These are phyloP conservation scores for Syzygium jambos DNA, from an alignment of 345 rosid species.

Conservation along the genomic window DNA sequence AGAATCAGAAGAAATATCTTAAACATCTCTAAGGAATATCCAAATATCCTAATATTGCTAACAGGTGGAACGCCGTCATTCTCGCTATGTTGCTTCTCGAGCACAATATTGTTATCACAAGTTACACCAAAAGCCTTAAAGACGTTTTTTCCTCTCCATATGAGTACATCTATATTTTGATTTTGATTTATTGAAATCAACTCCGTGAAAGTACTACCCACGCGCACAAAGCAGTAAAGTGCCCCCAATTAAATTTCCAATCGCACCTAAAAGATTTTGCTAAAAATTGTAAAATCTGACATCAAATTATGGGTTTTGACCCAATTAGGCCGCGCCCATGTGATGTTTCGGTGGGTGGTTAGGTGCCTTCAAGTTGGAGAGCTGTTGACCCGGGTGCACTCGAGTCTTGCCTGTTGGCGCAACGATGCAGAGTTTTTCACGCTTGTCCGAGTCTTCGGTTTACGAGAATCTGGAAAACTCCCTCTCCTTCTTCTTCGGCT, in stretches of 20 bases:
- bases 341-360: background rate
- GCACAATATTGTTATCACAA: background rate
- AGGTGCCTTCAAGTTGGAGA: background rate
- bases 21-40: too few species aligned
- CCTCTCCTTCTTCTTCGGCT: background rate
- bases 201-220: background rate
- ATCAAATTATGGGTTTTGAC: background rate
- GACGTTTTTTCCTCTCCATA: background rate
- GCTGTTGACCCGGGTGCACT: background rate
- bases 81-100: background rate
- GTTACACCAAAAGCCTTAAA: background rate
- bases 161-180: accelerated
- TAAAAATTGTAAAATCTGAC: background rate
- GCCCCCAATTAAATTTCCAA: accelerated
- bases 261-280: background rate
- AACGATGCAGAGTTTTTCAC: background rate
- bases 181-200: background rate
- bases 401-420: background rate
- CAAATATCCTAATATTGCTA: too few species aligned
- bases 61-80: too few species aligned
- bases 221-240: accelerated
- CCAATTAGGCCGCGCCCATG: background rate
- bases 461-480: too few species aligned
- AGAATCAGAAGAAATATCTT: too few species aligned
- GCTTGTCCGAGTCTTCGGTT: too few species aligned